Percentiles rank a stretch among this genome's conserved stretches.
Conservation (phyloP, 805 yeast species). For the Ogataea methanolica region DNA sequence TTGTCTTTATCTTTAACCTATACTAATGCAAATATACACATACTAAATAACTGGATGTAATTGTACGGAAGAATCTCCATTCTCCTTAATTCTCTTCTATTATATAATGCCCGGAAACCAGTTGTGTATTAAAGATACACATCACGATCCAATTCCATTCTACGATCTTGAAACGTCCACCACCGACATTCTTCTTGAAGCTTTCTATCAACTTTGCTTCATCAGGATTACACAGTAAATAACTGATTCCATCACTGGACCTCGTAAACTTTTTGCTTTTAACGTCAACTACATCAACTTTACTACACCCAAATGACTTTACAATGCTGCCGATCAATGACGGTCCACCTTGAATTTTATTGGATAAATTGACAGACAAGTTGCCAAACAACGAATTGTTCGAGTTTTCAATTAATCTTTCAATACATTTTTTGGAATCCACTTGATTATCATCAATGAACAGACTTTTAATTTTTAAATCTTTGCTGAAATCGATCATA, state of each 20-base stretch:
- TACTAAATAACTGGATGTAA: too few species aligned
- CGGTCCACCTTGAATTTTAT: conserved; percentile 57
- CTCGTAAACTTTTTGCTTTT: conserved; percentile 14
- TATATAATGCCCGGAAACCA: conserved; percentile 15
- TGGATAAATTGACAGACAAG: conserved; percentile 49
- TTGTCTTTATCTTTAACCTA: too few species aligned
- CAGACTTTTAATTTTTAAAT: conserved; percentile 25
- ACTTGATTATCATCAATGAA: conserved; percentile 24
- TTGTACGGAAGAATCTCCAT: too few species aligned
- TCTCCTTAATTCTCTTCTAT: conserved; percentile 9
- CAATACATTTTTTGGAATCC: conserved; percentile 14
- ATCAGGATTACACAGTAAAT: conserved; percentile 19
- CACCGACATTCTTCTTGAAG: conserved; percentile 22
- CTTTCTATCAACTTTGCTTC: conserved; percentile 31
- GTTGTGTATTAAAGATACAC: conserved; percentile 46
- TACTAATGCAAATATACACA: too few species aligned
- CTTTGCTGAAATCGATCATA: conserved; percentile 31
- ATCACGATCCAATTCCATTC: conserved; percentile 66
- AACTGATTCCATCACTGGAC: conserved; percentile 14
- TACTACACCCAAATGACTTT: conserved; percentile 48
- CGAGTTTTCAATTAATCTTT: conserved; percentile 19
- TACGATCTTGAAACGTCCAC: conserved; percentile 32
- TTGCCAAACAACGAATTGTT: conserved; percentile 38
- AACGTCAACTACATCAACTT: conserved; percentile 14
- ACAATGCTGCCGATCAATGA: conserved; percentile 53